These are phyloP conservation scores for Apiotrichum montevideense DNA, from an alignment of 1,284 basidiomycete species.

Conservation along the genomic window DNA sequence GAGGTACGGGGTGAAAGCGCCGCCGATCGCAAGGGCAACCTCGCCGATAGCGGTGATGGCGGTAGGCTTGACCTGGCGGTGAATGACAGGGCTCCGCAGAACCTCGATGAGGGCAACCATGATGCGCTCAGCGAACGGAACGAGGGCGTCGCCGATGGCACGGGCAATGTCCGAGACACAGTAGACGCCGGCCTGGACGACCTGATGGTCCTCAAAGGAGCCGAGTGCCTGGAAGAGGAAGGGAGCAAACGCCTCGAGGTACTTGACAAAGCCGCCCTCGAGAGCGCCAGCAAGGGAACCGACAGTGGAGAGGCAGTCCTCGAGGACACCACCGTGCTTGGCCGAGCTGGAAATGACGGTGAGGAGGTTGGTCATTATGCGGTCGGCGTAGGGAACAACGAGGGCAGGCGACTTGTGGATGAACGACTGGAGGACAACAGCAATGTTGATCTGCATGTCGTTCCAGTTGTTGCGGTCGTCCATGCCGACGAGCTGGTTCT, in stretches of 20 bases:
- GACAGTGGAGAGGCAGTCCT: constrained; percentile 92
- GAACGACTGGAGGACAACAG: constrained; percentile 78
- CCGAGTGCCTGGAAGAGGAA: constrained; percentile 86
- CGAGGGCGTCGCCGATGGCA: constrained; percentile 75
- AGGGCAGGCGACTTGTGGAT: constrained; percentile 76
- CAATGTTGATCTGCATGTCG: constrained; percentile 93
- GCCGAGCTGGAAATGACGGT: constrained; percentile 78
- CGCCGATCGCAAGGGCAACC: constrained; percentile 86
- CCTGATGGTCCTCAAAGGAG: constrained; percentile 88
- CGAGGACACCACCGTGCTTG: constrained; percentile 91
- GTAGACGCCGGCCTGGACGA: constrained; percentile 92
- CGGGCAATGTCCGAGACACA: constrained; percentile 93
- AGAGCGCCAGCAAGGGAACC: constrained; percentile 77
- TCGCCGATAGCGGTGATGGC: constrained; percentile 95
- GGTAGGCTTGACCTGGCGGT: constrained; percentile 92
- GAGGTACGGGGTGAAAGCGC: constrained; percentile 81
- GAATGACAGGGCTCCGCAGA: constrained; percentile 81
- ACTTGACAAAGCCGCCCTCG: constrained; percentile 77
- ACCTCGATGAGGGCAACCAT: constrained; percentile 89
- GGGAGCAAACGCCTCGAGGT: constrained; percentile 83
- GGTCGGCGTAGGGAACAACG: constrained; percentile 82
- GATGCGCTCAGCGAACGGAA: constrained; percentile 76
- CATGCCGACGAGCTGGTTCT: constrained; percentile 89
- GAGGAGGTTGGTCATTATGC: constrained; percentile 89
- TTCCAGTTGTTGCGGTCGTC: constrained; percentile 99